Evolutionary conservation across 2,329 filamentous ascomycete species (phyloP).

Genomic region (Epichloe sp.): DNA sequence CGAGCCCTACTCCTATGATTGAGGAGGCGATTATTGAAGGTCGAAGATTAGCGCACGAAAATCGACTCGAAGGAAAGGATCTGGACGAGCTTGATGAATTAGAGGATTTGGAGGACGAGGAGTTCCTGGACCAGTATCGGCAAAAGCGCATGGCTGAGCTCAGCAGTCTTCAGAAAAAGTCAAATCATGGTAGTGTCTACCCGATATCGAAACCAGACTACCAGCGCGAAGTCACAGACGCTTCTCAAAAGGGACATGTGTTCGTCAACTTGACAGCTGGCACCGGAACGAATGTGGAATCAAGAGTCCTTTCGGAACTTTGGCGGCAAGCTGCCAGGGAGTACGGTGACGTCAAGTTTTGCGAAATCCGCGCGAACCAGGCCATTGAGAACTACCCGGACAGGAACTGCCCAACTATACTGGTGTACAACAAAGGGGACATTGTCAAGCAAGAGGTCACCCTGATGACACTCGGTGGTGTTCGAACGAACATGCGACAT

Average conservation of each 20-base stretch:
- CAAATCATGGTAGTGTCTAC: conserved; percentile 81
- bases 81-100: conserved; percentile 86
- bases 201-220: conserved; percentile 93
- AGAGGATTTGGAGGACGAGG: conserved; percentile 91
- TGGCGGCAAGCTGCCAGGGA: conserved; percentile 75
- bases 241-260: conserved; percentile 55
- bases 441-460: conserved; percentile 91
- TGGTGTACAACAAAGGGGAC: conserved; percentile 86
- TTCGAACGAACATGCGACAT: conserved; percentile 56
- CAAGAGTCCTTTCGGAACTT: conserved; percentile 66
- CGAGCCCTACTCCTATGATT: conserved; percentile 89
- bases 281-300: conserved; percentile 70
- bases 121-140: conserved; percentile 76
- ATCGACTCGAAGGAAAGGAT: conserved; percentile 85
- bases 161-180: conserved; percentile 57
- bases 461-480: conserved; percentile 63
- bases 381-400: conserved; percentile 97
- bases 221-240: conserved; percentile 79
- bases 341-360: conserved; percentile 94
- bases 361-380: conserved; percentile 81
- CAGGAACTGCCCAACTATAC: conserved; percentile 81
- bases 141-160: conserved; percentile 81
- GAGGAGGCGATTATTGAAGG: conserved; percentile 86
- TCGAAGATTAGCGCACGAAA: conserved; percentile 73
- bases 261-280: conserved; percentile 75